These are phyloP conservation scores for Aquilaria yunnanensis DNA, from an alignment of 345 rosid genomes.

Conservation along the genomic window DNA sequence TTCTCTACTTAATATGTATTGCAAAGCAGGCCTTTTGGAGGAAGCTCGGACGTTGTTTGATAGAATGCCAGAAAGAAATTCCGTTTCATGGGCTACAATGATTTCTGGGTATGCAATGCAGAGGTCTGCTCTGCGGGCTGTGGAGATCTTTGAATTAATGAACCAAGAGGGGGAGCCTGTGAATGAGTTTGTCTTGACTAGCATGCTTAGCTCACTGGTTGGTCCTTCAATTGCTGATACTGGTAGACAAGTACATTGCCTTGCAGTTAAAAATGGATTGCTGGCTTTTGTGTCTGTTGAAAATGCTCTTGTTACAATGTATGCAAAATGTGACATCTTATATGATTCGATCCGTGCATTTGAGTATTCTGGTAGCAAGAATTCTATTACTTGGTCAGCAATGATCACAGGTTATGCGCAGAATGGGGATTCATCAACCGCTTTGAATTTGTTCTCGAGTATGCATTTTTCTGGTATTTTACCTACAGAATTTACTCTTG, in stretches of 20 bases:
- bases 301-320: slow-evolving; percentile 75
- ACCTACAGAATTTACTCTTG: slow-evolving; percentile 67
- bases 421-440: slow-evolving; percentile 53
- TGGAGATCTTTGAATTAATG: slow-evolving; percentile 38
- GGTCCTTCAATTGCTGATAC: slow-evolving; percentile 30
- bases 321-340: slow-evolving; percentile 62
- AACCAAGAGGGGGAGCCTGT: slow-evolving; percentile 36
- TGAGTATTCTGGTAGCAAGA: slow-evolving; percentile 51
- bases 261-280: slow-evolving; percentile 44
- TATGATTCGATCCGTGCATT: slow-evolving; percentile 51
- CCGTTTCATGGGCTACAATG: slow-evolving; percentile 63
- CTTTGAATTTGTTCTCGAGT: slow-evolving; percentile 46
- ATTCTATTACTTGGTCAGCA: slow-evolving; percentile 84
- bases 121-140: slow-evolving; percentile 36
- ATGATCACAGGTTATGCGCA: slow-evolving; percentile 87
- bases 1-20: slow-evolving; percentile 60
- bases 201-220: slow-evolving; percentile 57
- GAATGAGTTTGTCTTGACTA: slow-evolving; percentile 65
- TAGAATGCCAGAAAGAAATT: slow-evolving; percentile 54
- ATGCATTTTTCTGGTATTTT: slow-evolving; percentile 60
- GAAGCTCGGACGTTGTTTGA: slow-evolving; percentile 63
- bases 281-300: slow-evolving; percentile 41
- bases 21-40: slow-evolving; percentile 41
- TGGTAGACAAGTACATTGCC: slow-evolving; percentile 60
- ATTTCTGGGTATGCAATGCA: slow-evolving; percentile 64